These are phyloP conservation scores for Amphicarpaea edgeworthii DNA, from an alignment of 306 rosid genomes.

Conservation along the genomic window DNA sequence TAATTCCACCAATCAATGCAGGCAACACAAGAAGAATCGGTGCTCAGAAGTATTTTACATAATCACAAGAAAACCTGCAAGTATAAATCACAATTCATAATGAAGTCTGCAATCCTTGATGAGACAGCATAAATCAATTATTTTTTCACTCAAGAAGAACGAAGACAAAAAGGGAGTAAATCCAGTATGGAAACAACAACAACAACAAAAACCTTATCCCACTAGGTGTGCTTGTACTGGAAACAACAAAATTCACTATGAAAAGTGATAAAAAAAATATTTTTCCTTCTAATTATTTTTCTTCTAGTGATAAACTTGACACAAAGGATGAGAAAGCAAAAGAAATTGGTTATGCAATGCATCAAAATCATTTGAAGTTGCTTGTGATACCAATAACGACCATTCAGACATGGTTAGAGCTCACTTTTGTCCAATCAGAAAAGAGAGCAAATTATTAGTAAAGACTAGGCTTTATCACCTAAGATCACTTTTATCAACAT, in stretches of 20 bases:
- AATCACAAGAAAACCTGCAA: constrained; percentile 63
- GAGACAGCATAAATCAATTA: constrained; percentile 32
- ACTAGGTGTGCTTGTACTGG: not conserved
- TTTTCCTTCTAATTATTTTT: not conserved
- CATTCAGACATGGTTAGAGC: constrained; percentile 27
- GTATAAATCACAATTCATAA: constrained; percentile 28
- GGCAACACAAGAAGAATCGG: constrained; percentile 60
- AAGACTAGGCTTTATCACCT: constrained; percentile 30
- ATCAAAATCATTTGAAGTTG: constrained; percentile 22
- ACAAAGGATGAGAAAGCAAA: not conserved
- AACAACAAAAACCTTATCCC: not conserved
- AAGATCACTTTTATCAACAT: constrained; percentile 17
- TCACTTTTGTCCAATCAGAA: not conserved
- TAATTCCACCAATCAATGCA: constrained; percentile 54
- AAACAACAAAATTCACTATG: not conserved
- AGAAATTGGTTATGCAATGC: constrained; percentile 7
- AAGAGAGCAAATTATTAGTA: constrained; percentile 9
- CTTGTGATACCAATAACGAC: constrained; percentile 30
- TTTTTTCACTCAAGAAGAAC: constrained; percentile 15
- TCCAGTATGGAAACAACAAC: constrained; percentile 1
- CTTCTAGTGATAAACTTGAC: not conserved
- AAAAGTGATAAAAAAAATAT: not conserved
- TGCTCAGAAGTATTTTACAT: constrained; percentile 59
- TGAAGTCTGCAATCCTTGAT: constrained; percentile 21
- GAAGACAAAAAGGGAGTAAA: not conserved